Percentiles rank a stretch among this genome's conserved stretches.
phyloP scores from a whole-genome alignment of 768 basidiomycete genomes.

The Hygrophorus russula region DNA sequence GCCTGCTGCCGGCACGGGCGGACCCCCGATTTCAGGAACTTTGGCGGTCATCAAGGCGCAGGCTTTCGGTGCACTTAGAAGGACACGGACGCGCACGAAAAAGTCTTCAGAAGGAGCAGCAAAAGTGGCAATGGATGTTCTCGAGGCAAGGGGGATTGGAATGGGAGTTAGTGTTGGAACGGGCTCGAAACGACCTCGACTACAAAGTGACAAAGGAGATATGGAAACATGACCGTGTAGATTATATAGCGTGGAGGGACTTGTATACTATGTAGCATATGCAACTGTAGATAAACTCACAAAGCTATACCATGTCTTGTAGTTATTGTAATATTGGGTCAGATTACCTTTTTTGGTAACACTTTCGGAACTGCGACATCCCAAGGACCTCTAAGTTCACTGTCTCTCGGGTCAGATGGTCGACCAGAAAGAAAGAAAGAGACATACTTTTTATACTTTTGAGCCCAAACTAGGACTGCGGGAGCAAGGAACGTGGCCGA shows the following conservation, averaged over 20 bases:
- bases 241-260: conserved; percentile 8
- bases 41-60: conserved; percentile 88
- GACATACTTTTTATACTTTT: conserved; percentile 77
- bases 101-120: conserved; percentile 59
- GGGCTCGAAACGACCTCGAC: conserved; percentile 38
- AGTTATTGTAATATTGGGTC: conserved; percentile 10
- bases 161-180: conserved; percentile 19
- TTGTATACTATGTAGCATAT: conserved; percentile 9
- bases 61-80: conserved; percentile 74
- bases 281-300: conserved; percentile 8
- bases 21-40: conserved; percentile 54
- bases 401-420: conserved; percentile 23
- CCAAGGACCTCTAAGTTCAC: conserved; percentile 86
- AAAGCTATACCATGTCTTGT: conserved; percentile 12
- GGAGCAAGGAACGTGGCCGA: conserved; percentile 67
- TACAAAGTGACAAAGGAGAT: conserved; percentile 39
- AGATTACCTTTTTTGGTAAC: no score
- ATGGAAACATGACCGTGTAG: conserved; percentile 16
- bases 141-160: conserved; percentile 71
- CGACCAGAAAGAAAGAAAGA: conserved; percentile 10
- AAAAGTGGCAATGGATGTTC: conserved; percentile 70
- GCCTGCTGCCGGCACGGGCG: conserved; percentile 18
- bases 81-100: conserved; percentile 67
- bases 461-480: conserved; percentile 70
- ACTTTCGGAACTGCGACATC: conserved; percentile 75